A percentile compares a stretch with the other conserved stretches of the same genome.
Evolutionary conservation across 345 rosid genomes (phyloP).

Genomic region (Firmiana major): DNA sequence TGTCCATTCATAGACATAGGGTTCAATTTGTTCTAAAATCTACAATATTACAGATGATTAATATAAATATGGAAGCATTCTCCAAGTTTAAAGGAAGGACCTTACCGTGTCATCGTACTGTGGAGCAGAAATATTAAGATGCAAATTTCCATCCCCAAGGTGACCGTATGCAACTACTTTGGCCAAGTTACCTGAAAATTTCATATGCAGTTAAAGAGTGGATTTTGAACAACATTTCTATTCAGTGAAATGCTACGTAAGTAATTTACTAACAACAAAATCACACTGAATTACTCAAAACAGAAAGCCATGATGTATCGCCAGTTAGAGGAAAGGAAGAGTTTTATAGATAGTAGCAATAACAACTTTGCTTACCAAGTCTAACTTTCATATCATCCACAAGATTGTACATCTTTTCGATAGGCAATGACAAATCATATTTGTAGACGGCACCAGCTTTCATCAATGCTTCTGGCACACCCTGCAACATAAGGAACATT

Average conservation of each 20-base stretch:
- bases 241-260: not conserved
- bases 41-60: conserved; percentile 25
- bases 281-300: not conserved
- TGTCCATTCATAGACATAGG: conserved; percentile 93
- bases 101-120: conserved; percentile 62
- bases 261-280: not conserved
- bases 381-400: conserved; percentile 73
- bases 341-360: not conserved
- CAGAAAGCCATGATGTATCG: not conserved
- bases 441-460: conserved; percentile 88
- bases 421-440: conserved; percentile 87
- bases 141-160: conserved; percentile 94
- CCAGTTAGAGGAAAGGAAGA: not conserved
- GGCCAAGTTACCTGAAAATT: conserved; percentile 56
- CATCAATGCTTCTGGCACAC: conserved; percentile 80
- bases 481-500: conserved; percentile 37
- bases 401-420: conserved; percentile 77
- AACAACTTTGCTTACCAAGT: conserved; percentile 49
- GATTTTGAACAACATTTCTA: not conserved
- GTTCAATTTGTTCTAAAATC: conserved; percentile 80
- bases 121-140: conserved; percentile 76
- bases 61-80: not conserved
- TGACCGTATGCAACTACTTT: conserved; percentile 87
- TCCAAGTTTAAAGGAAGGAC: not conserved
- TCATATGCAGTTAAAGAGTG: not conserved